Conservation (phyloP, 805 yeast species). For the Hanseniaspora lindneri region DNA sequence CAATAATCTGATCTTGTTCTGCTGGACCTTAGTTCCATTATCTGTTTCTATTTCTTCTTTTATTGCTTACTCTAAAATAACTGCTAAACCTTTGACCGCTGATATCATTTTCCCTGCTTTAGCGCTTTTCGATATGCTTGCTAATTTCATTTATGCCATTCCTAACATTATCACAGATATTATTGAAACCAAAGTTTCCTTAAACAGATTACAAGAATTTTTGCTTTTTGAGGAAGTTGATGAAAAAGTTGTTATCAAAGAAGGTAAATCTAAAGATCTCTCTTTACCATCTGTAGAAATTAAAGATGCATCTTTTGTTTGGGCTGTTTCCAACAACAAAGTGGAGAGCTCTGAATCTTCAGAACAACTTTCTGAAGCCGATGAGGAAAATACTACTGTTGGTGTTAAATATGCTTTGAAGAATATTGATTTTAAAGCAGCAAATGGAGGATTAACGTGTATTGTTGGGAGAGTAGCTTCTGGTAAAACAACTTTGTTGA, state of each 20-base stretch:
- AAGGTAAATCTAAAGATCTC: constrained; percentile 20
- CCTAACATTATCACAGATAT: constrained; percentile 47
- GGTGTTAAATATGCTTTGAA: constrained; percentile 40
- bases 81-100: constrained; percentile 44
- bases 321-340: constrained; percentile 29
- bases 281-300: constrained; percentile 32
- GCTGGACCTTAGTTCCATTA: constrained; percentile 56
- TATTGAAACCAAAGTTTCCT: constrained; percentile 48
- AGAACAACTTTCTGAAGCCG: neutral
- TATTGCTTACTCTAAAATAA: constrained; percentile 39
- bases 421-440: constrained; percentile 39
- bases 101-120: constrained; percentile 61
- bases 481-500: constrained; percentile 51
- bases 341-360: constrained; percentile 1
- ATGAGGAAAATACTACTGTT: constrained; percentile 34
- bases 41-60: constrained; percentile 53
- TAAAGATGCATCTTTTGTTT: constrained; percentile 42
- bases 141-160: constrained; percentile 47
- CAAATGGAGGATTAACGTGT: constrained; percentile 45
- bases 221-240: constrained; percentile 39
- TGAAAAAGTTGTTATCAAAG: constrained; percentile 26
- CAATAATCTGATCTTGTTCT: constrained; percentile 39
- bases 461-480: constrained; percentile 58
- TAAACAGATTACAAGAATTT: constrained; percentile 42
- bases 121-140: constrained; percentile 45